Conservation (phyloP, 2,329 filamentous ascomycete species). For the Sporothrix dimorphospora region DNA sequence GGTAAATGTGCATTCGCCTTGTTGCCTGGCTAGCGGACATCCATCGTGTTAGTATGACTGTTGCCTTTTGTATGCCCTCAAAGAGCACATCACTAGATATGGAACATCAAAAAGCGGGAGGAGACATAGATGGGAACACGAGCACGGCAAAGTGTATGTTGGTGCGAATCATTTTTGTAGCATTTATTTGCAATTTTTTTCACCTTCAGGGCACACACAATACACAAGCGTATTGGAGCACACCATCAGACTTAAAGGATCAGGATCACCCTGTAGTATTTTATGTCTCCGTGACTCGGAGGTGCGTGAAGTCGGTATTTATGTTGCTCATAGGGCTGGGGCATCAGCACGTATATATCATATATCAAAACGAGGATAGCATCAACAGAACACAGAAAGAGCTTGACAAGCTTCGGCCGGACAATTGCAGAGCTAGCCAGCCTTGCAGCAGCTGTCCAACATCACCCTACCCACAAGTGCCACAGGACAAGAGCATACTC, state of each 20-base stretch:
- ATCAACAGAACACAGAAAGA: neutral
- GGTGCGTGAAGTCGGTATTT: neutral
- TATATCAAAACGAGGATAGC: neutral
- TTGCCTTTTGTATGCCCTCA: neutral
- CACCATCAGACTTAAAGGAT: neutral
- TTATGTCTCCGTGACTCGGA: neutral
- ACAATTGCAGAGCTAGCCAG: neutral
- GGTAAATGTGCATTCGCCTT: neutral
- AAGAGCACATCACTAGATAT: neutral
- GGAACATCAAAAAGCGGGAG: neutral
- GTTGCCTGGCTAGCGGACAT: conserved; percentile 12
- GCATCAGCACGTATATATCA: neutral
- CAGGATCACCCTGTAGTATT: neutral
- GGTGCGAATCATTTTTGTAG: neutral
- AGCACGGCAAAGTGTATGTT: neutral
- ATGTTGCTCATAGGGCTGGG: conserved; percentile 7
- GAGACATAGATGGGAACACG: neutral
- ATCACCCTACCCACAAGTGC: neutral
- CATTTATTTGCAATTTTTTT: neutral
- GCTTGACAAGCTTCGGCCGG: neutral
- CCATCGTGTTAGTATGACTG: neutral
- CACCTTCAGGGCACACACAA: neutral
- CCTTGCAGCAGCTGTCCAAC: neutral
- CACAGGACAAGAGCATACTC: neutral
- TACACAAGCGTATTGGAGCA: neutral